A percentile compares a stretch with the other conserved stretches of the same genome.
phyloP scores from a whole-genome alignment of 768 basidiomycete genomes.

The Russula foetens region DNA sequence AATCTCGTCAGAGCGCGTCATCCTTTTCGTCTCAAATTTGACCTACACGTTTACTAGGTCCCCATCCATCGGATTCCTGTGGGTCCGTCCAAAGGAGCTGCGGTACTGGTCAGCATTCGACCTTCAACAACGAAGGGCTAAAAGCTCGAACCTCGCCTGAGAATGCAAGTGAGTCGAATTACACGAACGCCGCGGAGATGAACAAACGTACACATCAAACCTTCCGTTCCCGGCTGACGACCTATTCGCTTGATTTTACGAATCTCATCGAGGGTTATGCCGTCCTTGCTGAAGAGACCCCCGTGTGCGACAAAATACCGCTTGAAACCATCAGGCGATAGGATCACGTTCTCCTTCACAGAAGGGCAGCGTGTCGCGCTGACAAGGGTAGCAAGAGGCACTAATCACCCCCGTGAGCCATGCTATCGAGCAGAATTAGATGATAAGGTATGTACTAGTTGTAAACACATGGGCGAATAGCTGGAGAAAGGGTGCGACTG shows the following conservation, averaged over 20 bases:
- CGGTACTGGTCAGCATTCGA: constrained; percentile 13
- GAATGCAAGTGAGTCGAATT: constrained; percentile 12
- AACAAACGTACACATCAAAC: constrained; percentile 79
- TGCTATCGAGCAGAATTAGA: background rate
- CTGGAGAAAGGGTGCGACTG: constrained; percentile 29
- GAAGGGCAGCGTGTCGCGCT: constrained; percentile 56
- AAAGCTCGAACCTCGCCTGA: constrained; percentile 50
- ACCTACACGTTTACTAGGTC: constrained; percentile 90
- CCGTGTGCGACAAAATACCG: constrained; percentile 96
- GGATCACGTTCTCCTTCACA: constrained; percentile 44
- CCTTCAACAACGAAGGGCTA: background rate
- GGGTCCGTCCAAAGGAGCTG: constrained; percentile 96
- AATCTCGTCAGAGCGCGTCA: constrained; percentile 15
- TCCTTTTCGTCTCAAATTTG: background rate
- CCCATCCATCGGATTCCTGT: constrained; percentile 79
- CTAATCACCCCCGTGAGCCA: constrained; percentile 32
- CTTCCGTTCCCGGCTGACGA: constrained; percentile 88
- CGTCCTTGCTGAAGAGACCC: constrained; percentile 92
- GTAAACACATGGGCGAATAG: constrained; percentile 94
- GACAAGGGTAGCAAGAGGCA: constrained; percentile 85
- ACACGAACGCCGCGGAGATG: background rate
- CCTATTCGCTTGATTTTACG: constrained; percentile 82
- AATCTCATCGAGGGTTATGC: constrained; percentile 90
- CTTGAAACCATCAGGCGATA: constrained; percentile 75
- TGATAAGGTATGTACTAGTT: constrained; percentile 38